Conservation (phyloP, 169 alveolate species). For the Eimeria falciformis region DNA sequence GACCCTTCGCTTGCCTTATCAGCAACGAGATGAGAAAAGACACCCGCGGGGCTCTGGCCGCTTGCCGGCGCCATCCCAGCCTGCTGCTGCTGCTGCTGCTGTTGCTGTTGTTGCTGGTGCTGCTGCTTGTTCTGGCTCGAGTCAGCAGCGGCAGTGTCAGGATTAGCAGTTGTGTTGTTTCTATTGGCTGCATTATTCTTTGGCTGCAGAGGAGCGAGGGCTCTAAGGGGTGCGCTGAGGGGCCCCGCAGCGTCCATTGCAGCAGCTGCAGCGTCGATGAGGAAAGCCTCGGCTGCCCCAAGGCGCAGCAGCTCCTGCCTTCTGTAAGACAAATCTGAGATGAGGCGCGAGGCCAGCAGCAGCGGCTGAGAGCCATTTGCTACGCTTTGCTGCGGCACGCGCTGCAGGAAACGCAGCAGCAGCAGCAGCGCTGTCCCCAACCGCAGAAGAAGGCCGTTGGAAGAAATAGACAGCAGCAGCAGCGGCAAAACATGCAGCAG, state of each 20-base stretch:
- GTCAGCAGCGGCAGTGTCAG: conserved; percentile 29
- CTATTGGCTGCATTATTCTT: conserved; percentile 5
- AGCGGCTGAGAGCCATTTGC: conserved; percentile 1
- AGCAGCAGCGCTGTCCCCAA: conserved; percentile 64
- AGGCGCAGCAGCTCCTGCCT: conserved; percentile 49
- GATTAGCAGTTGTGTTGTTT: conserved; percentile 35
- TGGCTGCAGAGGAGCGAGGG: conserved; percentile 40
- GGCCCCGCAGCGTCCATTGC: conserved; percentile 60
- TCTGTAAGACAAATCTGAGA: conserved; percentile 18
- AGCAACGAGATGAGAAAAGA: too few species aligned
- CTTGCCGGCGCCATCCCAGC: too few species aligned
- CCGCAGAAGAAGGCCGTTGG: not conserved
- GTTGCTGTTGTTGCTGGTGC: not conserved
- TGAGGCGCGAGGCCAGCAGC: conserved; percentile 47
- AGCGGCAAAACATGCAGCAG: conserved; percentile 63
- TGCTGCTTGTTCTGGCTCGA: conserved; percentile 1
- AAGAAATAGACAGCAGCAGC: not conserved
- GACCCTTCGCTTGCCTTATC: not conserved
- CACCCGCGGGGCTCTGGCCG: too few species aligned
- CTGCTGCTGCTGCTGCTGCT: conserved; percentile 13
- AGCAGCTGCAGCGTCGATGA: conserved; percentile 67
- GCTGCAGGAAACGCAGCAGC: conserved; percentile 62
- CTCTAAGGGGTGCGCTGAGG: conserved; percentile 24
- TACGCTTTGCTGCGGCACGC: conserved; percentile 16
- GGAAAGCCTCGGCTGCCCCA: conserved; percentile 45